These are phyloP conservation scores for Eucalyptus regnans DNA, from an alignment of 345 rosid genomes.

Conservation along the genomic window DNA sequence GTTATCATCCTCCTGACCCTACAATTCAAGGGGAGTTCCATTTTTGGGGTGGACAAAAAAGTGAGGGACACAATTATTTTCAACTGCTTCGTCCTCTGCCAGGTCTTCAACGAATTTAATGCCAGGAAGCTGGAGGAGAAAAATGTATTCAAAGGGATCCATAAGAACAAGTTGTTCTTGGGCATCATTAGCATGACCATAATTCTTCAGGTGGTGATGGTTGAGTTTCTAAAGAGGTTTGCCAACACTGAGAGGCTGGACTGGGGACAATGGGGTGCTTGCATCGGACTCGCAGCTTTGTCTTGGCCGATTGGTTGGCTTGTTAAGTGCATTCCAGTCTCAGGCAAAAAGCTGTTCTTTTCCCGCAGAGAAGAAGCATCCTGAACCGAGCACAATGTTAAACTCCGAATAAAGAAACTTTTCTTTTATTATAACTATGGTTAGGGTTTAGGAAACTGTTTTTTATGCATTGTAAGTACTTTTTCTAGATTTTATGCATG, in stretches of 20 bases:
- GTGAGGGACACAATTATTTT: constrained; percentile 60
- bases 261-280: too few species aligned
- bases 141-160: constrained; percentile 60
- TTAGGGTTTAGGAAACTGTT: background rate
- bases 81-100: constrained; percentile 62
- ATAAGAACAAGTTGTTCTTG: constrained; percentile 47
- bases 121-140: constrained; percentile 66
- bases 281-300: too few species aligned
- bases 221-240: too few species aligned
- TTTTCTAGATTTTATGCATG: background rate
- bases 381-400: too few species aligned
- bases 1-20: constrained; percentile 45
- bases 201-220: background rate
- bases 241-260: too few species aligned
- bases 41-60: constrained; percentile 25
- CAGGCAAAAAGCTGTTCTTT: too few species aligned
- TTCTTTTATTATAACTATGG: too few species aligned
- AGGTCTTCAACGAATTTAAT: constrained; percentile 72
- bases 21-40: constrained; percentile 51
- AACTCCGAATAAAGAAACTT: too few species aligned
- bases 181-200: constrained; percentile 41
- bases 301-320: too few species aligned
- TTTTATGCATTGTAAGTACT: too few species aligned
- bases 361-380: too few species aligned
- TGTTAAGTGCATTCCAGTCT: too few species aligned